phyloP scores from a whole-genome alignment of 805 yeast species.

The Barnettozyma sucrosica region DNA sequence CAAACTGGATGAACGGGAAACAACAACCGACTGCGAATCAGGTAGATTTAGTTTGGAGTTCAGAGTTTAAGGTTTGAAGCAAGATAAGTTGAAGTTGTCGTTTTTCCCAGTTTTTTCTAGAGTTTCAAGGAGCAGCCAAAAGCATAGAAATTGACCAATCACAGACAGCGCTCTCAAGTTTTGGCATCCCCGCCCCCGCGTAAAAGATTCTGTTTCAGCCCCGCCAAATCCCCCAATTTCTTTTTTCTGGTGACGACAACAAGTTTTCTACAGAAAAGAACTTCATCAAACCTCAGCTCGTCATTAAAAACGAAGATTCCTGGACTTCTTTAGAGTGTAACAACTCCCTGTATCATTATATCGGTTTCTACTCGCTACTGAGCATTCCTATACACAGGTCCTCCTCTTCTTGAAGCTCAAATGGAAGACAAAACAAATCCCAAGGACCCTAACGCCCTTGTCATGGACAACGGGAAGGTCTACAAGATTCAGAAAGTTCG shows the following conservation, averaged over 20 bases:
- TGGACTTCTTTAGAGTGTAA: neutral
- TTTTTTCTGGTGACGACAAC: neutral
- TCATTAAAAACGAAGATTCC: too few species aligned
- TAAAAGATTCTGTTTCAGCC: neutral
- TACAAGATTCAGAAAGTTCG: conserved; percentile 57
- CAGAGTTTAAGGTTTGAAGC: neutral
- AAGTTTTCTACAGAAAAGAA: neutral
- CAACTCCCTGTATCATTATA: too few species aligned
- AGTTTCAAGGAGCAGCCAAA: neutral
- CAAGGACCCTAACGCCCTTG: conserved; percentile 30
- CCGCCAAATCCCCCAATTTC: neutral
- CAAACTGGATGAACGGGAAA: neutral
- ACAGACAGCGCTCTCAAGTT: neutral
- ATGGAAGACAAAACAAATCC: conserved; percentile 21
- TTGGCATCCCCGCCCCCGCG: neutral
- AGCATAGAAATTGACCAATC: neutral
- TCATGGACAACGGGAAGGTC: conserved; percentile 45
- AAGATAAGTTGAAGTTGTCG: neutral
- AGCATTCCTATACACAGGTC: neutral
- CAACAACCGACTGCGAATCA: neutral
- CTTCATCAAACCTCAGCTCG: neutral
- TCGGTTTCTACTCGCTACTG: neutral
- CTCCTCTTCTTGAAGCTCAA: neutral
- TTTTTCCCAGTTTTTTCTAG: neutral
- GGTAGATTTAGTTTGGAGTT: neutral